These are phyloP conservation scores for Mucor plumbeus DNA, from an alignment of 371 early-diverging fungal species.

Conservation along the genomic window DNA sequence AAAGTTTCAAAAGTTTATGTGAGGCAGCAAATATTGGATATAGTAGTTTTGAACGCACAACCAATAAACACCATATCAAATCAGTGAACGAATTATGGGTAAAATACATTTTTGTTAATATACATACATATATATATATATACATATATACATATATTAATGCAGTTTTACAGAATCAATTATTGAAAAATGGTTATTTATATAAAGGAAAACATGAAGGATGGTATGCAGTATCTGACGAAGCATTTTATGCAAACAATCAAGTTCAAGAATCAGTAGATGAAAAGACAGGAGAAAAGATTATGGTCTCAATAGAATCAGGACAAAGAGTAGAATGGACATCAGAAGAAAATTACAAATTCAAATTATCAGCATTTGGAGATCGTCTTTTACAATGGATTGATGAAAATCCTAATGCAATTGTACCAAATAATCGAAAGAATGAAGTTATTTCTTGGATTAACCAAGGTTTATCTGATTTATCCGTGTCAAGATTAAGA, in stretches of 20 bases:
- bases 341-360: conserved; percentile 93
- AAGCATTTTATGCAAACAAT: conserved; percentile 83
- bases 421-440: conserved; percentile 67
- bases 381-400: conserved; percentile 74
- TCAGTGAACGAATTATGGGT: conserved; percentile 84
- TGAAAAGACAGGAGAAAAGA: conserved; percentile 60
- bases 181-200: conserved; percentile 78
- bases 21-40: conserved; percentile 76
- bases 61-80: conserved; percentile 72
- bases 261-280: conserved; percentile 76
- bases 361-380: conserved; percentile 72
- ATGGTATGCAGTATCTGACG: conserved; percentile 97
- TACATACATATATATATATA: too few relatives aligned
- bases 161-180: conserved; percentile 46
- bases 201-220: conserved; percentile 93
- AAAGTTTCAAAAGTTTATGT: conserved; percentile 76
- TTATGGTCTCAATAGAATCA: conserved; percentile 77
- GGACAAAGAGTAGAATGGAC: conserved; percentile 91
- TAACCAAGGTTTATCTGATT: conserved; percentile 64
- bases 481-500: conserved; percentile 87
- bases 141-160: too few relatives aligned
- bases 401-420: conserved; percentile 58
- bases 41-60: conserved; percentile 89
- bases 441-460: conserved; percentile 67
- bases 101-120: conserved; percentile 1